Base-by-base conservation (phyloP, 257 asterid genomes). In the Salvia hispanica region DNA sequence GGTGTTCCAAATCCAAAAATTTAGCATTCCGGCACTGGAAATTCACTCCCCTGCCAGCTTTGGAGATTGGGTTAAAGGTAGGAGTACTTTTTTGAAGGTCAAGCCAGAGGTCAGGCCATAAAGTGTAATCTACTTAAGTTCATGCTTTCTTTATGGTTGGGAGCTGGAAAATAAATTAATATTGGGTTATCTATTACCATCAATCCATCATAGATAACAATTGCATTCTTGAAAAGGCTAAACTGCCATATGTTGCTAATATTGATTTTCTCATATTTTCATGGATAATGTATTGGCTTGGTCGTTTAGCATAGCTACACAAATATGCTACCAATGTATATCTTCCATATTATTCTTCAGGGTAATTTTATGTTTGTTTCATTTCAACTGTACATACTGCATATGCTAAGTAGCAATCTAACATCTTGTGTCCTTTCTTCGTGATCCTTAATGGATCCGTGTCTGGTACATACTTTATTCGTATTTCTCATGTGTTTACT, bases 161-260 rank as follows among this genome's bases (percentile, higher is more conserved):
- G 48, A 54, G 47, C 48, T 60, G 14, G 25, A 61, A 40, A 56
- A 34, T 54, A 59, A 28, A 21, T 31, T 37, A 4, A 28, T 42
- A 52, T 47, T 70, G 28, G 58, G 31, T 47, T 12, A 37, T 50
- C 70, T n/a, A n/a, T n/a, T n/a, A n/a, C n/a, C n/a, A n/a, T n/a
- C n/a, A n/a, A n/a, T n/a, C 43, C 43, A 39, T 39, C 7, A 40
- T 7, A 64, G 4, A 45, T 13, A 3, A 33, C 21, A 25, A 28
- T 10, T 28, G 18, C 53, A 48, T 47, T 8, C 39, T 51, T 7
- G 13, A n/a, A 33, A 54, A 52, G n/a, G 59, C 28, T 14, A 13
- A 21, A 42, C 37, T 25, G 43, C 58, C 25, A 18, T 18, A 13
- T 73, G 64, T 18, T 43, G 15, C 69, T 47, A 57, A n/a, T 56